Evolutionary conservation across 305 asterid species (phyloP), one percentile per base, ranked within the genome.

Genomic region (Coffea humblotiana): DNA sequence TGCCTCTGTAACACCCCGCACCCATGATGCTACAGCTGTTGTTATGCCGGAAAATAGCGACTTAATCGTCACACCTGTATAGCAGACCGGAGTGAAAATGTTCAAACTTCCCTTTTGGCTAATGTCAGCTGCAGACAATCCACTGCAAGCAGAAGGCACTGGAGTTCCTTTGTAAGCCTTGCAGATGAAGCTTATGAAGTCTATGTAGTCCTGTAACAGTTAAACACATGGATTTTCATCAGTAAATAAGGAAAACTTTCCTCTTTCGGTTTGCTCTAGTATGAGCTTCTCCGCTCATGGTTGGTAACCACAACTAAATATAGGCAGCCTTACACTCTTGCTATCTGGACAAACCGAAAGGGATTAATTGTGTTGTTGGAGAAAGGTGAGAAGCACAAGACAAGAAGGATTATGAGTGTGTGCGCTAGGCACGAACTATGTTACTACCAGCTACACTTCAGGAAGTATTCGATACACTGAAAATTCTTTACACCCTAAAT

Each of bases 151-250:
- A n/a, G 85, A n/a, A 14, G 84, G 85, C 8, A 68, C 47, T 19
- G 84, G 47, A n/a, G 79, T 84, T 80, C 91, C 91, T 69, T 74
- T 69, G 82, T 86, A 88, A 1, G 88, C 88, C 83, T 82, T 82
- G 74, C 89, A 88, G 79, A 88, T 68, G 85, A 73, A 88, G 79
- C 79, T 77, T 61, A 80, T 13, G 79, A 86, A 82, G 83, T 86
- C 65, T 51, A 21, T 49, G 61, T 88, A 88, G 58, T 86, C 89
- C 91, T 88, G 88, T 80, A 79, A 78, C 43, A 5, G 43, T 40
- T 40, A 40, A 40, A 40, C 11, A 12, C 52, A 51, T 49, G 19
- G 48, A 74, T 8, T 51, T 3, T 72, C 40, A 13, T 47, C 51
- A 71, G 10, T 70, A 43, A 12, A n/a, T 32, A 11, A 35, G 60